A percentile compares a stretch with the other conserved stretches of the same genome.
Conservation (phyloP, 768 basidiomycete genomes). For the Kwoniella mangroviensis region DNA sequence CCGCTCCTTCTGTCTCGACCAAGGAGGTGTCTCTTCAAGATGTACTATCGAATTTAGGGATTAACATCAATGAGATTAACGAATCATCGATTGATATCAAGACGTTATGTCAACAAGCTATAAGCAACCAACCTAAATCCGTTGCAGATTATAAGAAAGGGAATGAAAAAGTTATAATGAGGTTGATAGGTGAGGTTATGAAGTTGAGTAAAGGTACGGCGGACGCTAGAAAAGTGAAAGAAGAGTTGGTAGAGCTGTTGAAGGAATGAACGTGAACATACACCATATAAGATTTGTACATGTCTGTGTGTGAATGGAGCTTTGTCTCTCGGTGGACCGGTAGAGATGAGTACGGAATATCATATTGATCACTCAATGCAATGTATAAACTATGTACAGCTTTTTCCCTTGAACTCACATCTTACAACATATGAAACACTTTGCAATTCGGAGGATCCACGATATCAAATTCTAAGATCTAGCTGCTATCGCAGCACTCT, state of each 20-base stretch:
- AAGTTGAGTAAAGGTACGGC: constrained; percentile 76
- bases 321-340: too few relatives aligned
- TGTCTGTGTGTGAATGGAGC: too few relatives aligned
- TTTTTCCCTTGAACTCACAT: too few relatives aligned
- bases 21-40: constrained; percentile 13
- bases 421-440: too few relatives aligned
- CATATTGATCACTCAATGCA: too few relatives aligned
- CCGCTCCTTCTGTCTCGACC: neutral
- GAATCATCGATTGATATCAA: constrained; percentile 42
- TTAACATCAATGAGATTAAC: neutral
- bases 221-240: constrained; percentile 69
- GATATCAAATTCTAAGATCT: too few relatives aligned
- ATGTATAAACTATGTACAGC: too few relatives aligned
- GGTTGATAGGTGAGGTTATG: constrained; percentile 85
- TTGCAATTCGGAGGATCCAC: too few relatives aligned
- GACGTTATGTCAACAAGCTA: constrained; percentile 67
- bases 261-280: constrained; percentile 4
- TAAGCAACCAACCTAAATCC: constrained; percentile 70
- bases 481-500: constrained; percentile 6
- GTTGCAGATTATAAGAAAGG: constrained; percentile 70
- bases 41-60: constrained; percentile 21
- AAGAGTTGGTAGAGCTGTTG: constrained; percentile 58
- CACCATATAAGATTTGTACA: too few relatives aligned
- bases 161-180: constrained; percentile 76
- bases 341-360: too few relatives aligned